Conservation (phyloP, 169 alveolate genomes). For the Plasmodium fragile region DNA sequence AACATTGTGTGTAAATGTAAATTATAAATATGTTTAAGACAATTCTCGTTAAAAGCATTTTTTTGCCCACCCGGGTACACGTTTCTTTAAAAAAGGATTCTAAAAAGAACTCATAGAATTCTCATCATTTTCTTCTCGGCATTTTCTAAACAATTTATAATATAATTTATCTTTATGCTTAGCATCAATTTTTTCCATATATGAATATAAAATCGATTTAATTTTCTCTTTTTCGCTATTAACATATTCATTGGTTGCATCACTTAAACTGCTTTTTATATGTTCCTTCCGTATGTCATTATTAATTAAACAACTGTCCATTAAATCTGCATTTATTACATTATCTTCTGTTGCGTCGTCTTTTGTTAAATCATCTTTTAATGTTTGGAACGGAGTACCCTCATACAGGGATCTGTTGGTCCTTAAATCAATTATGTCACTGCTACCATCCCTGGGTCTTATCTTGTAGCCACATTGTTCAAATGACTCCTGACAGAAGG, state of each 20-base stretch:
- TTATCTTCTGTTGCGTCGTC: neutral
- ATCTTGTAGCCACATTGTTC: neutral
- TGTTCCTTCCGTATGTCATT: neutral
- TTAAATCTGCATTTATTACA: neutral
- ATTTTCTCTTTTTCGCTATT: constrained; percentile 17
- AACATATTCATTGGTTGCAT: neutral
- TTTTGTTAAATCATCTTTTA: neutral
- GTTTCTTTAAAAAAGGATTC: neutral
- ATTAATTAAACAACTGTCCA: neutral
- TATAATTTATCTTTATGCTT: neutral
- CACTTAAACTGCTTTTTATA: constrained; percentile 5
- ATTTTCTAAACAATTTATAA: constrained; percentile 12
- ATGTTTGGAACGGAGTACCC: neutral
- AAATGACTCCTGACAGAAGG: neutral
- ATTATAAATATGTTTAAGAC: neutral
- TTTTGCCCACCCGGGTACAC: neutral
- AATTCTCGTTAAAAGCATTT: neutral
- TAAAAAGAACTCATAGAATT: constrained; percentile 1
- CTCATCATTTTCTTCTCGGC: constrained; percentile 36
- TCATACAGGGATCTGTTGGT: constrained; percentile 10
- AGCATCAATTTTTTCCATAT: constrained; percentile 22
- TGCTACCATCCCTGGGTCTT: constrained; percentile 1
- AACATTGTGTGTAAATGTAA: neutral
- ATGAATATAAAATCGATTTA: constrained; percentile 25
- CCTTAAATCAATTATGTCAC: neutral